These are phyloP conservation scores for Hymenochaete sp. DNA, from an alignment of 1,284 basidiomycete genomes.

Conservation along the genomic window DNA sequence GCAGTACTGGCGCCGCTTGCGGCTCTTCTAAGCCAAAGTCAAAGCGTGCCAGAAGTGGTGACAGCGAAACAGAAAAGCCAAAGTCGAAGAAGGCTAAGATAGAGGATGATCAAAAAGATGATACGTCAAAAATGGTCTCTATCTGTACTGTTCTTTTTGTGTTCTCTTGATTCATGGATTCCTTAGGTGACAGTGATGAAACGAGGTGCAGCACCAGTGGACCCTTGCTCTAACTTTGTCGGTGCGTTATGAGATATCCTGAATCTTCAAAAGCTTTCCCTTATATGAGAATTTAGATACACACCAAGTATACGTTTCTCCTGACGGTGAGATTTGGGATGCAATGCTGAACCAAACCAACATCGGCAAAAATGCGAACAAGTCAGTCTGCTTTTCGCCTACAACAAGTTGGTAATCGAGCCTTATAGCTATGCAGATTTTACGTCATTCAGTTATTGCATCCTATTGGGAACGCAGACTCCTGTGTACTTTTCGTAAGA, in stretches of 20 bases:
- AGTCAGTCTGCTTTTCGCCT: slow-evolving; percentile 29
- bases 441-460: slow-evolving; percentile 59
- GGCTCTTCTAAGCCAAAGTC: background rate
- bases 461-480: slow-evolving; percentile 33
- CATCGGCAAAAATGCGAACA: slow-evolving; percentile 53
- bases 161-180: background rate
- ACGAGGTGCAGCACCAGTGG: slow-evolving; percentile 53
- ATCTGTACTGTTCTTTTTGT: slow-evolving; percentile 4
- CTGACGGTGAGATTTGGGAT: slow-evolving; percentile 45
- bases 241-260: slow-evolving; percentile 31
- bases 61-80: slow-evolving; percentile 20
- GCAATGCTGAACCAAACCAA: slow-evolving; percentile 66
- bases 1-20: background rate
- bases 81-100: slow-evolving; percentile 33
- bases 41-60: background rate
- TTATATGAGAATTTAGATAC: slow-evolving; percentile 32
- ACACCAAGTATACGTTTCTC: slow-evolving; percentile 46
- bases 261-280: no score
- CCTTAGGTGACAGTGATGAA: slow-evolving; percentile 48
- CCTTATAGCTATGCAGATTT: slow-evolving; percentile 33
- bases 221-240: slow-evolving; percentile 39
- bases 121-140: slow-evolving; percentile 31
- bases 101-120: slow-evolving; percentile 17
- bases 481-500: slow-evolving; percentile 41
- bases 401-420: slow-evolving; percentile 7